These are phyloP conservation scores for Sisymbrium altissimum DNA, from an alignment of 345 rosid species.

Conservation along the genomic window DNA sequence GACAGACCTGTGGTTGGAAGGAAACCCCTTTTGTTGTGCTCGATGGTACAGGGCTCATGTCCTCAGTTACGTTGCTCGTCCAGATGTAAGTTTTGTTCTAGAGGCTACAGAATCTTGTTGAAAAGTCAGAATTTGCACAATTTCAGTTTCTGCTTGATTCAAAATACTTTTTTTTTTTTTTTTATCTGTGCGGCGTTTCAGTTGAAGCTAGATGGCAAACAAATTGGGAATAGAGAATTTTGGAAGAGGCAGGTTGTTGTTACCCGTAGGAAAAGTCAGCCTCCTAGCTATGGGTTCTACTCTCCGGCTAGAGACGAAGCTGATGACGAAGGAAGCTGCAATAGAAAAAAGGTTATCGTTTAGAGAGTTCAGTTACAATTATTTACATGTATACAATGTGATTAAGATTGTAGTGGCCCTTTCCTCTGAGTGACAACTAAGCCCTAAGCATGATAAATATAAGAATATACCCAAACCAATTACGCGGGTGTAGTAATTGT, in stretches of 20 bases:
- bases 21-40: slow-evolving; percentile 89
- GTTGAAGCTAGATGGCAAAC: slow-evolving; percentile 84
- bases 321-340: slow-evolving; percentile 55
- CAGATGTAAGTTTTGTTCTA: slow-evolving; percentile 52
- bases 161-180: neutral
- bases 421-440: neutral
- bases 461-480: neutral
- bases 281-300: slow-evolving; percentile 88
- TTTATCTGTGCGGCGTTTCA: slow-evolving; percentile 37
- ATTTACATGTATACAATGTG: neutral
- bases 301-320: slow-evolving; percentile 74
- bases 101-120: neutral
- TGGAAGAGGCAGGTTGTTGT: slow-evolving; percentile 91
- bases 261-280: slow-evolving; percentile 77
- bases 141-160: neutral
- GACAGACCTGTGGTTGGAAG: slow-evolving; percentile 90
- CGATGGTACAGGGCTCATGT: slow-evolving; percentile 92
- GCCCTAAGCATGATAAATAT: neutral
- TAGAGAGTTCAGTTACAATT: neutral
- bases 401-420: slow-evolving; percentile 1
- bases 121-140: neutral
- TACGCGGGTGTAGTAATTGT: neutral
- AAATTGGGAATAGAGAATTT: slow-evolving; percentile 72
- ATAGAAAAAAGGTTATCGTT: slow-evolving; percentile 59
- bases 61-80: slow-evolving; percentile 64